Conservation (phyloP, 257 asterid species). For the Ilex aquifolium region DNA sequence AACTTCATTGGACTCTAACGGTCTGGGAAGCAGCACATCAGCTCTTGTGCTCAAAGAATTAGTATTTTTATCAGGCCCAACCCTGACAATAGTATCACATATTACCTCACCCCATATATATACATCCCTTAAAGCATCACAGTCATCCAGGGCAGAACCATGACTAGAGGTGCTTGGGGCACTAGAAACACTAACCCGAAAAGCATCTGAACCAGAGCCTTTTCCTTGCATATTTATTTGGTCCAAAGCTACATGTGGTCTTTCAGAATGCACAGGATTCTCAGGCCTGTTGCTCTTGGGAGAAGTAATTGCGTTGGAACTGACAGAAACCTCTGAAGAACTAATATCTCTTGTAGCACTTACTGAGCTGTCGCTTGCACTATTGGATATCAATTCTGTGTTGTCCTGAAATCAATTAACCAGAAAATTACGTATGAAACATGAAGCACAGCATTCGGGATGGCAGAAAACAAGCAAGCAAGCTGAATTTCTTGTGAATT, state of each 20-base stretch:
- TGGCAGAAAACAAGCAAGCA: background rate
- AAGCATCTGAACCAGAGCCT: constrained; percentile 75
- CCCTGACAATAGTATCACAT: constrained; percentile 61
- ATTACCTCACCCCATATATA: constrained; percentile 92
- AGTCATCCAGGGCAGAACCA: constrained; percentile 86
- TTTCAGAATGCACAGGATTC: constrained; percentile 40
- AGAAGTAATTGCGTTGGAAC: constrained; percentile 52
- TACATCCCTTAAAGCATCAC: constrained; percentile 83
- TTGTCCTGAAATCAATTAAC: constrained; percentile 41
- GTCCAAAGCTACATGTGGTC: constrained; percentile 72
- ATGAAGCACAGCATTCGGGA: constrained; percentile 2
- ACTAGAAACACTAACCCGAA: constrained; percentile 90
- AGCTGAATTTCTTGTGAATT: no score
- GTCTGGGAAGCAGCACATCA: constrained; percentile 76
- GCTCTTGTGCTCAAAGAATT: constrained; percentile 59
- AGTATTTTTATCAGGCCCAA: constrained; percentile 68
- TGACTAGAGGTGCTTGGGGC: constrained; percentile 97
- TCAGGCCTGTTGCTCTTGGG: constrained; percentile 47
- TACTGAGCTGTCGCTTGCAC: constrained; percentile 70
- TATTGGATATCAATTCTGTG: constrained; percentile 61
- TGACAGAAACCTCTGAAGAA: constrained; percentile 59
- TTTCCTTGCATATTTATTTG: constrained; percentile 74
- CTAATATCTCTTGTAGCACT: constrained; percentile 62
- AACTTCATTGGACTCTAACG: constrained; percentile 66
- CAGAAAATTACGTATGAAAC: constrained; percentile 5